Base-by-base conservation (phyloP, 1,139 yeast species). In the Nadsonia starkeyi-henricii region DNA sequence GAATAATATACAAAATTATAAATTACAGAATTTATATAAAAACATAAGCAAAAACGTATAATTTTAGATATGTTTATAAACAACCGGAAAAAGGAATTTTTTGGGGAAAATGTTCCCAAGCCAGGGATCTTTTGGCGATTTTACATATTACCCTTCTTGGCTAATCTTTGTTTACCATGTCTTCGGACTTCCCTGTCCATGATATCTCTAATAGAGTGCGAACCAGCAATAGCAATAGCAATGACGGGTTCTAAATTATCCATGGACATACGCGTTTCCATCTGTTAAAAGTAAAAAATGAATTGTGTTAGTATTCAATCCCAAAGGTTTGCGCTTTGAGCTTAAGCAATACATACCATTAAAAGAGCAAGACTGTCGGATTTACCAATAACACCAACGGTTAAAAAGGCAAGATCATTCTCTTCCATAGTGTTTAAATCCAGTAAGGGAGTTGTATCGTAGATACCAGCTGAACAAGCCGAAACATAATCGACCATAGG, bases 401-500 rank as follows among this genome's bases (percentile, higher is more conserved):
- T 85, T 46, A 88, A 71, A 56, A 76, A 75, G 52, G 95, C 78
- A 70, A 89, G 75, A 54, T 88, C 96, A 49, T 70, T 72, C 61
- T 88, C 96, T 63, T 93, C 98, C 53, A 85, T 64, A 12, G 80
- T 72, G 62, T 85, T 86, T 50, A 91, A 75, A 62, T 91, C 98
- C 19, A 91, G 69, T 52, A 91, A 68, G 15, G 95, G 88, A 9
- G 66, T 67, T 15, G 78, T 74, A 56, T 83, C 91, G 59, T 79
- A 81, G 41, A 85, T 66, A 0, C 96, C 97, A 7, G 89, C 85
- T 37, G 82, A 74, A 37, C 86, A 74, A 2, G 95, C 80, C 47
- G 88, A 76, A 15, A 91, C 83, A 61, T 85, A 89, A 62, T 91
- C 97, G 60, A 83, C 83, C 85, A 91, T 82, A 18, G 96, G 85